Base-by-base conservation (phyloP, 768 basidiomycete genomes). In the Podaxis sp. region DNA sequence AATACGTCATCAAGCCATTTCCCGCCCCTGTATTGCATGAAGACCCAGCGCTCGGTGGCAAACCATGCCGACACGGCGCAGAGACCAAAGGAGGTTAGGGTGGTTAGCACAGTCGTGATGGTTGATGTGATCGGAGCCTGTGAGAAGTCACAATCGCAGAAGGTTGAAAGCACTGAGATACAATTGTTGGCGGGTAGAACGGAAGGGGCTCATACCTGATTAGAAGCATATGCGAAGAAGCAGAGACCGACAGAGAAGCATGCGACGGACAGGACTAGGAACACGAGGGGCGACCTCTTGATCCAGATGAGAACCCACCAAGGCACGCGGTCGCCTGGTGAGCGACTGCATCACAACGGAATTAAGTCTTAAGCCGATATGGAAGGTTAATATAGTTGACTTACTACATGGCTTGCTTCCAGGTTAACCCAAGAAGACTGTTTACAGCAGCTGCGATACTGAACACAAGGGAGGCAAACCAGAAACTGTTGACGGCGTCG, bases 231-330 rank as follows among this genome's bases (percentile, higher is more conserved):
- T 13, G 89, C 82, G 69, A 93, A 93, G 49, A 88, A 83, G 68
- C 88, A 87, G 17, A 93, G 80, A 13, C 91, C 91, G 46, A 89
- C 81, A 0, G 89, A 92, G 74, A 93, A 93, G 73, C 88, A 89
- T 44, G 89, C 89, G 50, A 93, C 90, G 58, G 91, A 91, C 72
- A 93, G 80, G 63, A 93, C 90, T 51, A 93, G 84, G 76, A 93
- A 91, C 65, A 92, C 88, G 37, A 93, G 79, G 13, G 91, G 91
- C 4, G 90, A 90, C 38, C 90, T 80, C 71, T 92, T 93, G 76
- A 93, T 93, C 91, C 90, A 93, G 67, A 93, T 92, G 60, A 90
- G 75, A 49, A 90, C 88, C 88, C 89, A 90, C 89, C 89, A 90
- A 0, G 89, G 89, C 48, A 90, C 88, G 58, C 87, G 85, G 72